These are phyloP conservation scores for Fonsecaea monophora DNA, from an alignment of 2,329 filamentous ascomycete species.

Conservation along the genomic window DNA sequence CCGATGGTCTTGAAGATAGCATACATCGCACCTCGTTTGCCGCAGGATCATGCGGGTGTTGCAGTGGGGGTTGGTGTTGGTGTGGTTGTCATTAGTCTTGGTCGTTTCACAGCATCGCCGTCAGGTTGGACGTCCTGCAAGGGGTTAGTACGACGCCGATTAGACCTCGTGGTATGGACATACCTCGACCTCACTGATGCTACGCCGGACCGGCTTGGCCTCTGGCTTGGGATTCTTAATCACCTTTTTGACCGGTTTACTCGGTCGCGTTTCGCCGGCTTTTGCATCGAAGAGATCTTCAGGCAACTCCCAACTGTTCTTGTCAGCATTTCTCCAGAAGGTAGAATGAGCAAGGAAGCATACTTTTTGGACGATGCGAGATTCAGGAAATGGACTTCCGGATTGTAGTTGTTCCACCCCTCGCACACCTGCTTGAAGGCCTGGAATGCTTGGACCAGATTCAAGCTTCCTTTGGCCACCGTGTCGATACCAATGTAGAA, in stretches of 20 bases:
- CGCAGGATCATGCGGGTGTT: conserved; percentile 27
- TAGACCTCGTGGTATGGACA: not conserved
- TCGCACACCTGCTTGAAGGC: conserved; percentile 86
- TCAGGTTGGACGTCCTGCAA: conserved; percentile 24
- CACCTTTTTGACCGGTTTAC: conserved; percentile 61
- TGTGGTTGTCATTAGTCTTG: conserved; percentile 30
- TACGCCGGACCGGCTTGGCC: conserved; percentile 26
- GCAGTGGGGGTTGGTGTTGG: conserved; percentile 32
- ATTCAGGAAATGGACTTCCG: conserved; percentile 76
- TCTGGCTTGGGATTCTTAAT: conserved; percentile 29
- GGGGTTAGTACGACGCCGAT: conserved; percentile 6
- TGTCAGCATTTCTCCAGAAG: conserved; percentile 18
- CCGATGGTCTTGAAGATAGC: conserved; percentile 7
- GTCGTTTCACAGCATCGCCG: conserved; percentile 32
- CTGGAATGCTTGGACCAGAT: conserved; percentile 75
- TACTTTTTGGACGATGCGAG: conserved; percentile 88
- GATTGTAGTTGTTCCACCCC: conserved; percentile 75
- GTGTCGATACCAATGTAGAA: conserved; percentile 78
- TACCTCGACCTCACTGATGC: conserved; percentile 36
- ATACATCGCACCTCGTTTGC: conserved; percentile 15
- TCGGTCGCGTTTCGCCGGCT: conserved; percentile 74
- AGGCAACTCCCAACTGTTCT: conserved; percentile 78
- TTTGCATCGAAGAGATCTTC: conserved; percentile 78
- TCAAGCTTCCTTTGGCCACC: conserved; percentile 57
- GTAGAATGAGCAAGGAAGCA: conserved; percentile 45